Evolutionary conservation across 2,329 filamentous ascomycete species (phyloP), one percentile per base, ranked within the genome.

Genomic region (Xylogone sp.): DNA sequence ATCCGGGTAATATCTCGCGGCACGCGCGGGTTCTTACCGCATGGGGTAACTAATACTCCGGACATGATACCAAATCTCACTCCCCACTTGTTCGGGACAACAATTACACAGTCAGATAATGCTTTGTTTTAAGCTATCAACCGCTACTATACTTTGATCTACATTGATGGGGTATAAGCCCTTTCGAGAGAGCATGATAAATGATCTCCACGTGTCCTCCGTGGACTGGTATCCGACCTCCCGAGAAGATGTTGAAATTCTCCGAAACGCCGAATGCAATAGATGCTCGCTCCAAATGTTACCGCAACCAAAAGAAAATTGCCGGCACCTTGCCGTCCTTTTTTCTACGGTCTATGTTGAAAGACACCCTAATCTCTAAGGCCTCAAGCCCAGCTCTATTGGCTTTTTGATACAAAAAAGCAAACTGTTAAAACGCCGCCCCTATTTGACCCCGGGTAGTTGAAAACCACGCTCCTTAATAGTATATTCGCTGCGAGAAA

Each of bases 271-370:
- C 65, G 55, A 57, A 64, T 65, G 56, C 57, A 55, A 59, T 64
- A 27, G 52, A 62, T 63, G 61, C 62, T 60, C 59, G 59, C 58
- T 58, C 53, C 55, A 51, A 19, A 50, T 53, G 52, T 50, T 44
- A 42, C 54, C 54, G 51, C 52, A 54, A 49, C 39, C 49, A 45
- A 48, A 51, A 49, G 42, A 45, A 48, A 34, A 50, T 27, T 42
- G 44, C 21, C 50, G 48, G 43, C 44, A 45, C 44, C 53, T 51
- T 53, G 49, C 54, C 54, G 53, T 55, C 53, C 5, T 16, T 39
- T 60, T 64, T 59, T 65, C 60, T 65, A 65, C 58, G 63, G 63
- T 65, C 64, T 67, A 66, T 67, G 65, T 67, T 67, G 65, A 67
- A 67, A 66, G 63, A 65, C 63, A 64, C 66, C 51, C 51, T 63